Conservation (phyloP, 1,284 basidiomycete species). For the Ceratobasidium papillatum region DNA sequence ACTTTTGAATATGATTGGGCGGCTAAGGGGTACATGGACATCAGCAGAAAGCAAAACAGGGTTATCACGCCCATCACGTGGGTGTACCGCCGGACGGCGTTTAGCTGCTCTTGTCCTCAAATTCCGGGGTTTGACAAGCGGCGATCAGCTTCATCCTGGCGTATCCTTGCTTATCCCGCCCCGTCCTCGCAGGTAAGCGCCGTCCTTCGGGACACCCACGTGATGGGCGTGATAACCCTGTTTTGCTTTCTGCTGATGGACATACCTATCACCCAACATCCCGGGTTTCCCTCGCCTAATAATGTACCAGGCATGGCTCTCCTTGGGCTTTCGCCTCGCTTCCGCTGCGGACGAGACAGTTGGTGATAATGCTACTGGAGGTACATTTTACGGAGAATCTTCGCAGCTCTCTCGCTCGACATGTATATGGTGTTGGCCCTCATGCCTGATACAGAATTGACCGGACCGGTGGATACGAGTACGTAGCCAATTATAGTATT, state of each 20-base stretch:
- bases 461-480: background rate
- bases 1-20: background rate
- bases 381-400: background rate
- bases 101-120: too few relatives aligned
- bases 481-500: background rate
- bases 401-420: slow-evolving; percentile 3
- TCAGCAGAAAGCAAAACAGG: too few relatives aligned
- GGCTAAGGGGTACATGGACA: background rate
- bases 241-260: too few relatives aligned
- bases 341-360: background rate
- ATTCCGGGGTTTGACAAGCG: too few relatives aligned
- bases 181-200: too few relatives aligned
- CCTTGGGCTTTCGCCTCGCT: background rate
- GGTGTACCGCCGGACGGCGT: too few relatives aligned
- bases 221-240: too few relatives aligned
- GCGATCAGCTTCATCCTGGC: too few relatives aligned
- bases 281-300: background rate
- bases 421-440: background rate
- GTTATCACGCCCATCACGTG: too few relatives aligned
- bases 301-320: background rate
- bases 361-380: background rate
- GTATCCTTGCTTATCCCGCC: too few relatives aligned
- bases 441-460: background rate
- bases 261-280: background rate
- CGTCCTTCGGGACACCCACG: too few relatives aligned